Evolutionary conservation across 768 basidiomycete species (phyloP), one percentile per base, ranked within the genome.

Genomic region (Trametes elegans): DNA sequence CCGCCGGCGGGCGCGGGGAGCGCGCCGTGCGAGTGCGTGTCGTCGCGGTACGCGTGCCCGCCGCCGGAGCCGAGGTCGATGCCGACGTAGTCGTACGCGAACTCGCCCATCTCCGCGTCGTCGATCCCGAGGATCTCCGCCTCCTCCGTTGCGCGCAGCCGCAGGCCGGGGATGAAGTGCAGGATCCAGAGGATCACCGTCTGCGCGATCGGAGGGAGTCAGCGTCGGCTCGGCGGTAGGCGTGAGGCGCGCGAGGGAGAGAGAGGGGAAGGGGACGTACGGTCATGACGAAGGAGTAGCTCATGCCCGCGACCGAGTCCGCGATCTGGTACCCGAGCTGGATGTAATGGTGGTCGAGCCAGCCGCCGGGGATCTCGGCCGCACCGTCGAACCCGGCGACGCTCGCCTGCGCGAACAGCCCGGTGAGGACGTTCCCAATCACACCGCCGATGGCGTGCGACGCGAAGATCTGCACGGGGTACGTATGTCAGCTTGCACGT

Each of bases 311-410:
- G 19, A 73, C 71, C 0, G 85, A 87, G 70, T 88, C 85, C 0
- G 89, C 94, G 56, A 94, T 68, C 69, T 97, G 93, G 62, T 89
- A 86, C 3, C 83, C 93, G 40, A 97, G 82, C 68, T 97, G 95
- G 44, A 84, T 76, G 60, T 78, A 90, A 70, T 90, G 77, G 65
- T 85, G 82, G 70, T 92, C 84, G 54, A 97, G 73, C 93, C 93
- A 98, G 31, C 95, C 95, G 27, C 94, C 95, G 45, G 76, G 69
- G 59, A 88, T 88, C 2, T 83, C 78, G 55, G 76, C 60, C 68
- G 73, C 73, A 2, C 91, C 94, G 70, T 98, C 95, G 62, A 87
- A 89, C 44, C 75, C 79, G 21, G 93, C 90, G 29, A 97, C 78
- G 51, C 80, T 81, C 6, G 82, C 63, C 68, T 96, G 90, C 0